A percentile compares a stretch with the other conserved stretches of the same genome.
Conservation (phyloP, 345 rosid species). For the Cardamine chenopodiifolia region DNA sequence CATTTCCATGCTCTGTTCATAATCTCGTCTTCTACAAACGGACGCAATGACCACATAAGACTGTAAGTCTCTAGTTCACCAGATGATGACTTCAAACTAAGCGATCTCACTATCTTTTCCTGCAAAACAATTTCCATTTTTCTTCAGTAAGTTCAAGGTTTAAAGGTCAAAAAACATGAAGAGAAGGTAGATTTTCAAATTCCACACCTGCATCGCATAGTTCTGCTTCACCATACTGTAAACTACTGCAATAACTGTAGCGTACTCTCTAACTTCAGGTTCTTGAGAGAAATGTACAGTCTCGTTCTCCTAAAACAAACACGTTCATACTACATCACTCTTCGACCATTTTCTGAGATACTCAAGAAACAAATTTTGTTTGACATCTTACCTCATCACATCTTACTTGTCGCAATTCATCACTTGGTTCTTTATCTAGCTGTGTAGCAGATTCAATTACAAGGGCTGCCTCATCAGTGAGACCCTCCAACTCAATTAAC, state of each 20-base stretch:
- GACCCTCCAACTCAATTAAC: constrained; percentile 56
- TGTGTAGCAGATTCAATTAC: constrained; percentile 45
- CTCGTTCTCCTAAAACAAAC: constrained; percentile 41
- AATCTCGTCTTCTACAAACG: constrained; percentile 64
- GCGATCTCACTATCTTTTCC: constrained; percentile 67
- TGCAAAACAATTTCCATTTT: constrained; percentile 40
- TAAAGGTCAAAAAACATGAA: not conserved
- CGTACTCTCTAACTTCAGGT: constrained; percentile 52
- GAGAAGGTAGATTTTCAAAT: not conserved
- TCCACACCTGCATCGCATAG: constrained; percentile 69
- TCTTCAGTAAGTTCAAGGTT: not conserved
- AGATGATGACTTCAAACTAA: constrained; percentile 58
- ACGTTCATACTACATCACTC: constrained; percentile 7
- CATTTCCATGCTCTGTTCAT: constrained; percentile 67
- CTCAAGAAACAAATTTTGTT: not conserved
- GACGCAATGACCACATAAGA: constrained; percentile 82
- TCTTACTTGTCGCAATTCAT: constrained; percentile 36
- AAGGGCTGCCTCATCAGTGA: constrained; percentile 50
- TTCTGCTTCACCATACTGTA: constrained; percentile 81
- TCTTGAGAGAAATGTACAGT: constrained; percentile 32
- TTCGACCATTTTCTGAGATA: not conserved
- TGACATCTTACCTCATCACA: constrained; percentile 50
- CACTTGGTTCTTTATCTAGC: constrained; percentile 37
- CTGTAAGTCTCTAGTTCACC: constrained; percentile 68
- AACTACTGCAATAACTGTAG: constrained; percentile 57